Evolutionary conservation across 176 grass and related monocot genomes (phyloP).

Genomic region (Aegilops tauschii): DNA sequence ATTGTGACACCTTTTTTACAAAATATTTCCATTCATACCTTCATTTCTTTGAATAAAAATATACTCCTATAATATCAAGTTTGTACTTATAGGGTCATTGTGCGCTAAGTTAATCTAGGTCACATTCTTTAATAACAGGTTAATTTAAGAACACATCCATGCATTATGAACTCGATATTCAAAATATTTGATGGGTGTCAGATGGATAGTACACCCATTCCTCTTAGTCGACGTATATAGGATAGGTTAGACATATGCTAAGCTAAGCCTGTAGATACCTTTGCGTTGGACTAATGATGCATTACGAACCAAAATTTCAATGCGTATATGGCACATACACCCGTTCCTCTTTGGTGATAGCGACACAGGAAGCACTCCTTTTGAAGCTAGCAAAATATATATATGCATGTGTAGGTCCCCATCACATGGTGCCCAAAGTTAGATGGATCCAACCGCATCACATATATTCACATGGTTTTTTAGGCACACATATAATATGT

Average conservation of each 20-base stretch:
- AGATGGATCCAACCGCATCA: conserved; percentile 2
- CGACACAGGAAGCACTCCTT: conserved; percentile 22
- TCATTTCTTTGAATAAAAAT: neutral
- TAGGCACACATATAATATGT: conserved; percentile 24
- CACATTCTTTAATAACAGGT: neutral
- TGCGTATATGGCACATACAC: neutral
- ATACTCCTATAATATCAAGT: neutral
- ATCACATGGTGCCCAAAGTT: conserved; percentile 32
- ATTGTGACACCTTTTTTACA: neutral
- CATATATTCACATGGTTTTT: conserved; percentile 21
- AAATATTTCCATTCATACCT: neutral
- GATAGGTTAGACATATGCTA: neutral
- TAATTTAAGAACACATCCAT: neutral
- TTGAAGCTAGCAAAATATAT: neutral
- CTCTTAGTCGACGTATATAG: neutral
- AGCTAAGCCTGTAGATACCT: neutral
- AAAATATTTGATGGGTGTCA: neutral
- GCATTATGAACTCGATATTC: neutral
- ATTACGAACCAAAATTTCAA: conserved; percentile 20
- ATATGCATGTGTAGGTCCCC: neutral
- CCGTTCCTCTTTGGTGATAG: conserved; percentile 31
- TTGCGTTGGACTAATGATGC: neutral
- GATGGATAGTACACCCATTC: conserved; percentile 2
- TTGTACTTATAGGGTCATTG: neutral
- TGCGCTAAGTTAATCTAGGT: neutral